Conservation (phyloP, 768 basidiomycete genomes). For the Tephrocybe rancida region DNA sequence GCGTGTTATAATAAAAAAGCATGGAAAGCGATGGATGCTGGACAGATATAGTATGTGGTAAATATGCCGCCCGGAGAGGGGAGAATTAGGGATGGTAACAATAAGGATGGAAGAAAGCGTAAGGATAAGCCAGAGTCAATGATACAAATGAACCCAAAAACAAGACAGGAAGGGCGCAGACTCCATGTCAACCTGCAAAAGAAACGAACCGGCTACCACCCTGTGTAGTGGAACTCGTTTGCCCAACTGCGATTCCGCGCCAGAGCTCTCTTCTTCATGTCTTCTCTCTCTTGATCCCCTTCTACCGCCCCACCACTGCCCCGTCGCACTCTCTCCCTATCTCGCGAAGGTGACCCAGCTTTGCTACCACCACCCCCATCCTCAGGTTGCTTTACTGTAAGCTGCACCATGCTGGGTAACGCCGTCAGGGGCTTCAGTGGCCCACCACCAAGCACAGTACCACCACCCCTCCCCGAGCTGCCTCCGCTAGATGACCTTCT, state of each 20-base stretch:
- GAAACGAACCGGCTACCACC: slow-evolving; percentile 48
- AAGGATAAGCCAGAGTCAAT: slow-evolving; percentile 3
- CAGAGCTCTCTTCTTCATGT: slow-evolving; percentile 45
- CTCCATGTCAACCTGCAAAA: background rate
- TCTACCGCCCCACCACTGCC: slow-evolving; percentile 19
- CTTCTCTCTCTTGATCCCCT: slow-evolving; percentile 38
- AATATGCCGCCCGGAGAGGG: background rate
- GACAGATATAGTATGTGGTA: slow-evolving; percentile 11
- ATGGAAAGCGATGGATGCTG: slow-evolving; percentile 10
- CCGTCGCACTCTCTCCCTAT: slow-evolving; percentile 15
- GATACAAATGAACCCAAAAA: slow-evolving; percentile 18
- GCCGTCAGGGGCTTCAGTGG: slow-evolving; percentile 31
- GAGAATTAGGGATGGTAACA: slow-evolving; percentile 7
- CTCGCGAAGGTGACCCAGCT: background rate
- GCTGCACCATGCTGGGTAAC: slow-evolving; percentile 41
- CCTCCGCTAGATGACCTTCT: slow-evolving; percentile 32
- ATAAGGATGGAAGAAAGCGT: slow-evolving; percentile 2
- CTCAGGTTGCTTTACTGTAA: slow-evolving; percentile 36
- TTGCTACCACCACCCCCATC: slow-evolving; percentile 7
- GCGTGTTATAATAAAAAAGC: slow-evolving; percentile 1
- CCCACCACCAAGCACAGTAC: slow-evolving; percentile 21
- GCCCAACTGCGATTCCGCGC: slow-evolving; percentile 66
- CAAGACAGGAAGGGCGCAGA: background rate
- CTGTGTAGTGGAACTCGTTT: slow-evolving; percentile 65
- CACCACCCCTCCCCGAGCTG: slow-evolving; percentile 18